A percentile compares a stretch with the other conserved stretches of the same genome.
These are phyloP conservation scores for Fusarium annulatum DNA, from an alignment of 2,329 filamentous ascomycete species.

Conservation along the genomic window DNA sequence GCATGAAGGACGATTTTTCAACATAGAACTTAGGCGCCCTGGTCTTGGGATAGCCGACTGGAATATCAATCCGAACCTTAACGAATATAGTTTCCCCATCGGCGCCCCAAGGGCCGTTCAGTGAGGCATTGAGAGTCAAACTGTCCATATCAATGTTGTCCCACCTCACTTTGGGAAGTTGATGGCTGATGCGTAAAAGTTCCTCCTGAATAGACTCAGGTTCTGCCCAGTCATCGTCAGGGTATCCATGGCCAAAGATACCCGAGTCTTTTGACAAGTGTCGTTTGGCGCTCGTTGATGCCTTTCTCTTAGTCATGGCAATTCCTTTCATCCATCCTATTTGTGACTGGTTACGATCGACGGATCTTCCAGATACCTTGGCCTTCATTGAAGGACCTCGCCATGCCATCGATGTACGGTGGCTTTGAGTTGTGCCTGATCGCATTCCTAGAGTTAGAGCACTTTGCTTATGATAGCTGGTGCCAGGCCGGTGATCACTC, in stretches of 20 bases:
- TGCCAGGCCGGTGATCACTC: conserved; percentile 67
- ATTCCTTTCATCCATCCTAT: conserved; percentile 78
- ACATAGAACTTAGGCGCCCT: conserved; percentile 69
- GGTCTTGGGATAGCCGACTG: conserved; percentile 66
- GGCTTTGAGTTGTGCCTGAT: conserved; percentile 44
- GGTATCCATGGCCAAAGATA: conserved; percentile 63
- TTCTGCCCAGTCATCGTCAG: conserved; percentile 68
- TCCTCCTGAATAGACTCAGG: conserved; percentile 73
- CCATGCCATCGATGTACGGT: conserved; percentile 57
- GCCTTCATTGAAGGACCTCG: conserved; percentile 70
- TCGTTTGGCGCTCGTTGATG: conserved; percentile 55
- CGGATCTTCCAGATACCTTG: conserved; percentile 56
- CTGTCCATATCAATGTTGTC: conserved; percentile 73
- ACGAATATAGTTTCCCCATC: conserved; percentile 69
- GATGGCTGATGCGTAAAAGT: conserved; percentile 69
- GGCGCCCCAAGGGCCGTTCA: conserved; percentile 73
- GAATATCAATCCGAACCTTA: conserved; percentile 70
- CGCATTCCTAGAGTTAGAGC: conserved; percentile 59
- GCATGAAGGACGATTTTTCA: conserved; percentile 72
- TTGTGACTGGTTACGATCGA: conserved; percentile 64
- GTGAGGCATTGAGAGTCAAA: conserved; percentile 67
- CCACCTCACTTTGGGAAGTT: conserved; percentile 73
- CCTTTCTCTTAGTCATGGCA: conserved; percentile 68
- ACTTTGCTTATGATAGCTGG: conserved; percentile 56
- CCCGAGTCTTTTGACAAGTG: conserved; percentile 64